phyloP scores from a whole-genome alignment of 2,329 filamentous ascomycete genomes.

The Simplicillium sp. region DNA sequence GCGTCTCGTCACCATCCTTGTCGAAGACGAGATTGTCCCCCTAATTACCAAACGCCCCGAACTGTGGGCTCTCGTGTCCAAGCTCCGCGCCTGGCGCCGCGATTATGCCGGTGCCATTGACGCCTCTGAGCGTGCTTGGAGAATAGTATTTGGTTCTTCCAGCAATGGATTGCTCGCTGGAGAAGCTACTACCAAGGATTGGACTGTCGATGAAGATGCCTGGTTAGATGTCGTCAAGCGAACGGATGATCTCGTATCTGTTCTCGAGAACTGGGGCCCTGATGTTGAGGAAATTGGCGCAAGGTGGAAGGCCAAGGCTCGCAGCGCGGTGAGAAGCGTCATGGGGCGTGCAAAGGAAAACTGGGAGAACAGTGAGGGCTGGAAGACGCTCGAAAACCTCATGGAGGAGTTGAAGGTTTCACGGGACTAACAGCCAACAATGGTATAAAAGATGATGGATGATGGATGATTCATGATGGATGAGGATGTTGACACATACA shows the following conservation, averaged over 20 bases:
- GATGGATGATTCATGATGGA: too few relatives aligned
- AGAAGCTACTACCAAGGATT: constrained; percentile 15
- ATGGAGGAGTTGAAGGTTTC: constrained; percentile 43
- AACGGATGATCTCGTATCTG: constrained; percentile 72
- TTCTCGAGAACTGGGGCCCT: constrained; percentile 70
- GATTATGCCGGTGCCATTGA: constrained; percentile 67
- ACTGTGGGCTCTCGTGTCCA: constrained; percentile 67
- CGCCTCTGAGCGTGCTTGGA: constrained; percentile 84
- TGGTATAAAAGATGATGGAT: too few relatives aligned
- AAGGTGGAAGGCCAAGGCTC: constrained; percentile 82
- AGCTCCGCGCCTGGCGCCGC: constrained; percentile 62
- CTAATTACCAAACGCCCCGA: constrained; percentile 72
- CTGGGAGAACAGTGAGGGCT: constrained; percentile 72
- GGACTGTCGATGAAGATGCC: constrained; percentile 44
- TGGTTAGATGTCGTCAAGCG: constrained; percentile 68
- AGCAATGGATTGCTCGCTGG: constrained; percentile 28
- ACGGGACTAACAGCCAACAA: constrained; percentile 1
- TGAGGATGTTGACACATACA: background rate
- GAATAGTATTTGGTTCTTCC: constrained; percentile 52
- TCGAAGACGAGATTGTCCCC: constrained; percentile 68
- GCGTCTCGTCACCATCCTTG: constrained; percentile 56
- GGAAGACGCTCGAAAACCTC: constrained; percentile 48
- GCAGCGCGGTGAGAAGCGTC: constrained; percentile 74
- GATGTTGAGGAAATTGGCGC: constrained; percentile 59
- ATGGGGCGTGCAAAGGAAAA: constrained; percentile 70